These are phyloP conservation scores for Orychophragmus violaceus DNA, from an alignment of 345 rosid genomes.

Conservation along the genomic window DNA sequence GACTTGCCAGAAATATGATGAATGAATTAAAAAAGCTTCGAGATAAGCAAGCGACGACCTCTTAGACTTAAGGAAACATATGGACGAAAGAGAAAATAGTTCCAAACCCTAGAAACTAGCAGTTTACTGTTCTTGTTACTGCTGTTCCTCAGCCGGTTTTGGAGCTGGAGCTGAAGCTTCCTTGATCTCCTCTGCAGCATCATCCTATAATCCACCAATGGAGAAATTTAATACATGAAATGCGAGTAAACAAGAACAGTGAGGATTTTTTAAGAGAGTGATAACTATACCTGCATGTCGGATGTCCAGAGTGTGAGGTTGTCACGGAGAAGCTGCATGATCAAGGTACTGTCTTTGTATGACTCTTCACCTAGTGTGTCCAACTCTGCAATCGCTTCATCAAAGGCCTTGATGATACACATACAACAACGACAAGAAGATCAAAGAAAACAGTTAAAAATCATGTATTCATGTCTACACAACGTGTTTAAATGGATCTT, in stretches of 20 bases:
- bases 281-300: constrained; percentile 98
- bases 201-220: constrained; percentile 45
- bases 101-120: constrained; percentile 20
- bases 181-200: constrained; percentile 85
- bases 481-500: no score
- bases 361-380: constrained; percentile 98
- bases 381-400: constrained; percentile 94
- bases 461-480: neutral
- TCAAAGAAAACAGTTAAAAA: neutral
- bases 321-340: constrained; percentile 99
- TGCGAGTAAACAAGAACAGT: no score
- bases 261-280: no score
- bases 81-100: constrained; percentile 1
- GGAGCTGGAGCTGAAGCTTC: constrained; percentile 66
- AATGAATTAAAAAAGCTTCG: neutral
- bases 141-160: constrained; percentile 62
- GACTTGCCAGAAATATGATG: constrained; percentile 17
- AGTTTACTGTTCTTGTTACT: constrained; percentile 29
- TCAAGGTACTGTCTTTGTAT: constrained; percentile 95
- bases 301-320: constrained; percentile 98
- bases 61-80: neutral
- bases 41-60: neutral
- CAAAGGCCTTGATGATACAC: constrained; percentile 57
- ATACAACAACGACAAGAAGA: neutral
- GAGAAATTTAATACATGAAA: neutral